Evolutionary conservation across 2,329 filamentous ascomycete genomes (phyloP).

Genomic region (Coccinonectria pachysandricola): DNA sequence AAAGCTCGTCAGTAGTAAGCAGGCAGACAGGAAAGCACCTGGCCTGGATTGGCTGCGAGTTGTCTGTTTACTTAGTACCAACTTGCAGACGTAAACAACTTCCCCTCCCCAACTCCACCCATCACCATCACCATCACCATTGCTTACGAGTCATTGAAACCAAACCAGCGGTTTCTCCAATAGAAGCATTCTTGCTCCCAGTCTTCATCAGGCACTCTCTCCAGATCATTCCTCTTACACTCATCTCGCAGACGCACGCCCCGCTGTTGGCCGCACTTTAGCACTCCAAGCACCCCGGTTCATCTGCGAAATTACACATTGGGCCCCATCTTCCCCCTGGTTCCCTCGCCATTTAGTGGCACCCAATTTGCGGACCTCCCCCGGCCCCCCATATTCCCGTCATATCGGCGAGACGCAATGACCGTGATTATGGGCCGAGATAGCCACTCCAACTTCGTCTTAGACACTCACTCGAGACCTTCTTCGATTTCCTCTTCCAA

Average conservation of each 20-base stretch:
- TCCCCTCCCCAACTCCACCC: too few relatives aligned
- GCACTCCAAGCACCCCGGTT: slow-evolving; percentile 16
- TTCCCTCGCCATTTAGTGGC: slow-evolving; percentile 11
- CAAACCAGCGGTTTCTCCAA: slow-evolving; percentile 9
- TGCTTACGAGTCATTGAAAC: too few relatives aligned
- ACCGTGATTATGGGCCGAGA: slow-evolving; percentile 15
- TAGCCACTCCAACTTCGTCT: slow-evolving; percentile 1
- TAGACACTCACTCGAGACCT: slow-evolving; percentile 6
- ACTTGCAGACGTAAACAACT: too few relatives aligned
- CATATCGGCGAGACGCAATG: slow-evolving; percentile 8
- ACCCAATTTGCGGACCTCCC: slow-evolving; percentile 10
- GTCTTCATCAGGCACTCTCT: slow-evolving; percentile 1
- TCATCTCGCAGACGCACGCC: slow-evolving; percentile 6
- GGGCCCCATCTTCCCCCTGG: too few relatives aligned
- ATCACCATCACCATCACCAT: too few relatives aligned
- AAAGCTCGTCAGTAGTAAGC: too few relatives aligned
- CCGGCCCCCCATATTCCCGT: slow-evolving; percentile 4
- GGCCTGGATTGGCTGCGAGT: too few relatives aligned
- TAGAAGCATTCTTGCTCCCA: slow-evolving; percentile 5
- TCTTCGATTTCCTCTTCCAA: slow-evolving; percentile 10
- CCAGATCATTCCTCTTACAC: slow-evolving; percentile 2
- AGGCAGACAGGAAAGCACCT: too few relatives aligned
- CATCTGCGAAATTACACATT: slow-evolving; percentile 19
- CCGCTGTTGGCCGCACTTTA: slow-evolving; percentile 13
- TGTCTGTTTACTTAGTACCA: too few relatives aligned